Base-by-base conservation (phyloP, 2,329 filamentous ascomycete genomes). In the Cercospora citrullina region DNA sequence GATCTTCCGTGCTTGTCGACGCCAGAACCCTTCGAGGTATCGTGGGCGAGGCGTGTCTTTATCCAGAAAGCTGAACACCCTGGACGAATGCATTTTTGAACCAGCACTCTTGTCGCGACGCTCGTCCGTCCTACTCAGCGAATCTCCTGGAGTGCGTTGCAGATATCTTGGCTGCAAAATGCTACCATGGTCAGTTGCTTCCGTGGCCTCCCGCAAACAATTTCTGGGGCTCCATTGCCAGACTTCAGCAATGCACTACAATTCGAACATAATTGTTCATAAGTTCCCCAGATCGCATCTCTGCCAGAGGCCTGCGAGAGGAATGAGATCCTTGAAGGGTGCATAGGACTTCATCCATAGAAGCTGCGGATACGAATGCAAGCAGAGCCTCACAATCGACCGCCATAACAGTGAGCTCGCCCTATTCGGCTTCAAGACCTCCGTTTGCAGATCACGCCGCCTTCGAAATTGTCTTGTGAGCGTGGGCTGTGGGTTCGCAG, bases 151-250 rank as follows among this genome's bases (percentile, higher is more conserved):
- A 55, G 48, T 55, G 48, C 8, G 48, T 28, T 55, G 48, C 21
- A 28, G 48, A 28, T 7, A 55, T 23, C 48, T 55, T 55, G 48
- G 48, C 48, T 55, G 48, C 23, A 16, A 28, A 28, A 55, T 55
- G 48, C 48, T 55, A 55, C 48, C 48, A 55, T 55, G 48, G 48
- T 55, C 48, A 55, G 26, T 28, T 10, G 48, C 48, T 55, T 55
- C 48, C 48, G 48, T 55, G 23, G 26, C 48, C 48, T 23, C 30
- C 48, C 48, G 48, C 23, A 30, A 8, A 26, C 23, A 55, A 14
- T 55, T 14, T 7, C 2, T 26, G 48, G 48, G 21, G 48, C 48
- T 26, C 6, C 48, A 16, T 26, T 6, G 48, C 23, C 48, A 55
- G 48, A n/a, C 6, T 23, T 28, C 23, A 28, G 2, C 48, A 8